Evolutionary conservation across 179 eudicot species (phyloP).

Genomic region (Camellia oleifera): DNA sequence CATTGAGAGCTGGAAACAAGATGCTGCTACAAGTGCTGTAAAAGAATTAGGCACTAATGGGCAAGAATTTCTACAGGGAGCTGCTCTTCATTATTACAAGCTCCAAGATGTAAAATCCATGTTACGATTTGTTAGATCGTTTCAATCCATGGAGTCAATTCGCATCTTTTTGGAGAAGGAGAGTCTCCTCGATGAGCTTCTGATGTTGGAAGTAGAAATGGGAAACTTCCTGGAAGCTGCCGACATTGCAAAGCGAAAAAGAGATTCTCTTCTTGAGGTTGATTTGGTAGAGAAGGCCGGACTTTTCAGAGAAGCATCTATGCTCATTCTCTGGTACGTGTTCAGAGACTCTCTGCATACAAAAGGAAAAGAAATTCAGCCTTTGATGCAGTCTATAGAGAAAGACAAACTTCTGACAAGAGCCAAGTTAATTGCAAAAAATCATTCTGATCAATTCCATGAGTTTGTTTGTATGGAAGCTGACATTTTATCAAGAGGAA

Average conservation of each 20-base stretch:
- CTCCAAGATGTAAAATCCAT: constrained; percentile 14
- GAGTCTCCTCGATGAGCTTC: constrained; percentile 20
- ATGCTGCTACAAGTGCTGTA: background rate
- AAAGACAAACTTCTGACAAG: background rate
- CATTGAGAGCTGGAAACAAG: constrained; percentile 15
- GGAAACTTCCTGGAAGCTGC: constrained; percentile 27
- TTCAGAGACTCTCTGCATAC: background rate
- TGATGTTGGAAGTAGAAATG: constrained; percentile 18
- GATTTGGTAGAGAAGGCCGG: constrained; percentile 36
- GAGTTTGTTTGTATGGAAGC: background rate
- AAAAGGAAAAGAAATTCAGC: background rate
- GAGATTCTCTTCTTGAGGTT: background rate
- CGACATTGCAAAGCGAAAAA: background rate
- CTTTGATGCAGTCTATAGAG: background rate
- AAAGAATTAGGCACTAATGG: too few relatives aligned
- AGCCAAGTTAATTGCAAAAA: background rate
- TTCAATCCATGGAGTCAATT: constrained; percentile 12
- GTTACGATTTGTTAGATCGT: constrained; percentile 23
- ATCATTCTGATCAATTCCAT: background rate
- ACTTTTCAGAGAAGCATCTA: constrained; percentile 17
- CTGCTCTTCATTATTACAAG: constrained; percentile 3
- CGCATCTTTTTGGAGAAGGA: constrained; percentile 17
- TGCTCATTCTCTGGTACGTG: constrained; percentile 10
- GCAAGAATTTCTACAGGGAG: constrained; percentile 12
- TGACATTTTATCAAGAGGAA: background rate